These are phyloP conservation scores for Phytophthora nicotianae DNA, from an alignment of 352 stramenopile species.

Conservation along the genomic window DNA sequence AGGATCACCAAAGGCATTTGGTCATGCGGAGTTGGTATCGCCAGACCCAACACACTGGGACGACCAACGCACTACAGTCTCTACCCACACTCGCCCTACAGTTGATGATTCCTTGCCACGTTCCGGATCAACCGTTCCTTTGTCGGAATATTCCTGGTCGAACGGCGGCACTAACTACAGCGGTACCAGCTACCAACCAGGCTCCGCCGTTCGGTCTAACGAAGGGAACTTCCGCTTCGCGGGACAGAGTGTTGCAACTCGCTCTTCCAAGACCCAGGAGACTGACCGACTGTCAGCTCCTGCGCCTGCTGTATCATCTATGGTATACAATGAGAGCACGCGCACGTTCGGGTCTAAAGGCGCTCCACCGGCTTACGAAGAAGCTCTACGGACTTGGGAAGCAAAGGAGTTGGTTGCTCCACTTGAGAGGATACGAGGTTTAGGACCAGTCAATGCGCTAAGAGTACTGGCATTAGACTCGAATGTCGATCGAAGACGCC, in stretches of 20 bases:
- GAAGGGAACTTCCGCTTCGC: neutral
- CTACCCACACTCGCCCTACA: slow-evolving; percentile 15
- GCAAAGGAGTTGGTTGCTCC: slow-evolving; percentile 1
- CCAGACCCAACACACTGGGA: slow-evolving; percentile 3
- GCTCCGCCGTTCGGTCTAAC: neutral
- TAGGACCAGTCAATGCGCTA: slow-evolving; percentile 18
- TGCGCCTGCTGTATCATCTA: neutral
- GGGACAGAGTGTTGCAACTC: neutral
- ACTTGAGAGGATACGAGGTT: slow-evolving; percentile 12
- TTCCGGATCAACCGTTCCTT: slow-evolving; percentile 10
- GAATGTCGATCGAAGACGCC: slow-evolving; percentile 14
- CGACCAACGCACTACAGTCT: slow-evolving; percentile 12
- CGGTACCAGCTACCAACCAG: neutral
- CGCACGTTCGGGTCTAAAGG: slow-evolving; percentile 5
- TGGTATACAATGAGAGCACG: neutral
- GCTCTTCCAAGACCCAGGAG: slow-evolving; percentile 2
- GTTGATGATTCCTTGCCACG: slow-evolving; percentile 18
- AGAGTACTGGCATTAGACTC: slow-evolving; percentile 18
- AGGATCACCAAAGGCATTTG: slow-evolving; percentile 6
- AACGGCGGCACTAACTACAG: slow-evolving; percentile 4
- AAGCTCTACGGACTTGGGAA: slow-evolving; percentile 12
- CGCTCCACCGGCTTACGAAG: slow-evolving; percentile 14
- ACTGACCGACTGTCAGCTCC: slow-evolving; percentile 1
- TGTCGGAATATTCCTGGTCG: slow-evolving; percentile 15
- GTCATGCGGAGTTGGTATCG: slow-evolving; percentile 20